Evolutionary conservation across 108 stramenopile species (phyloP).

Genomic region (Seminavis robusta): DNA sequence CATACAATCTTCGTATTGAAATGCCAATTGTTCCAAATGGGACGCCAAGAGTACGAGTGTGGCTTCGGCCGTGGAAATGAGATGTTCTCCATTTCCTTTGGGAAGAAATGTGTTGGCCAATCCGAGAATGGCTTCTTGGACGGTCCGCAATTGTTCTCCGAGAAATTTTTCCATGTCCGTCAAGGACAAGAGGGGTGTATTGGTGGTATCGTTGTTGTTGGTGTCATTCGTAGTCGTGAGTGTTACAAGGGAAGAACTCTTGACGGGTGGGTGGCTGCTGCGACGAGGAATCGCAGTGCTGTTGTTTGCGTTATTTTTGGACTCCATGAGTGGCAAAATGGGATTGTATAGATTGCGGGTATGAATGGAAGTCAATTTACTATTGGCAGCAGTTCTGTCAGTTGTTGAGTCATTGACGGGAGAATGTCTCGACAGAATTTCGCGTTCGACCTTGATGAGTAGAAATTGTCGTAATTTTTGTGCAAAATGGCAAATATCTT

Average conservation of each 20-base stretch:
- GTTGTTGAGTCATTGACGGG: no score
- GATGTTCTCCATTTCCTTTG: background rate
- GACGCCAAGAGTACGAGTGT: constrained; percentile 17
- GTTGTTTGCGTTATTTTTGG: constrained; percentile 4
- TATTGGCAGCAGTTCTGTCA: no score
- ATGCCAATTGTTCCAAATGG: constrained; percentile 17
- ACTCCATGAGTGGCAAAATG: constrained; percentile 56
- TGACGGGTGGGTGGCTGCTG: no score
- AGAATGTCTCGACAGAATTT: no score
- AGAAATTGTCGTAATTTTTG: no score
- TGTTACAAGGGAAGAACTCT: no score
- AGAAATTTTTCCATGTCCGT: constrained; percentile 34
- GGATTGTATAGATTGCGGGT: no score
- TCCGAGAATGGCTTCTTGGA: constrained; percentile 16
- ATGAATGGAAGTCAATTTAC: no score
- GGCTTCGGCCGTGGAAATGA: constrained; percentile 39
- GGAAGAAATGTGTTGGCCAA: constrained; percentile 16
- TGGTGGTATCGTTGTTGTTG: background rate
- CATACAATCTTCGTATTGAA: constrained; percentile 9
- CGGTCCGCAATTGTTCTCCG: constrained; percentile 37
- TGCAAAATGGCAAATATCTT: no score
- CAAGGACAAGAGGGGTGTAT: constrained; percentile 21
- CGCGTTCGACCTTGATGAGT: no score
- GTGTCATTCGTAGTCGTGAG: no score
- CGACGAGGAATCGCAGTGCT: no score